phyloP scores from a whole-genome alignment of 305 asterid species.

The Solanum hybrid region DNA sequence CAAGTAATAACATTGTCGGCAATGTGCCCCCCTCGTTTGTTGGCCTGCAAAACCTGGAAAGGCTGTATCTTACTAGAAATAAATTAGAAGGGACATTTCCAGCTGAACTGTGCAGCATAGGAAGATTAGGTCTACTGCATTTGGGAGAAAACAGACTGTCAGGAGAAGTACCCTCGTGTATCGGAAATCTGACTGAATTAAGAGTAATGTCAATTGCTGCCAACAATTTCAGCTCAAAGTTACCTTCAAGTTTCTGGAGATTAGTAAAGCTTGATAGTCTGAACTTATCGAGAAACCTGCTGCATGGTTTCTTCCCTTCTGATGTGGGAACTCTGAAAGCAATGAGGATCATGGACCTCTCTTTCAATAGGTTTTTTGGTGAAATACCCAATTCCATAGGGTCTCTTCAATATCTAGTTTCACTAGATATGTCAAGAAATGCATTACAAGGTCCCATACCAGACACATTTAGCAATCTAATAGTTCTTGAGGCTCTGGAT shows the following conservation, averaged over 20 bases:
- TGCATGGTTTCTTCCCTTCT: background rate
- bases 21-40: conserved; percentile 1
- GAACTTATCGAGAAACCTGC: background rate
- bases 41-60: background rate
- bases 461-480: conserved; percentile 16
- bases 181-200: conserved; percentile 7
- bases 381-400: background rate
- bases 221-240: background rate
- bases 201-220: background rate
- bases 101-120: background rate
- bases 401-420: background rate
- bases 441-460: conserved; percentile 29
- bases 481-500: conserved; percentile 28
- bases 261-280: background rate
- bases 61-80: background rate
- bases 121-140: background rate
- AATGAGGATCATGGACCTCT: conserved; percentile 7
- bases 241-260: conserved; percentile 1
- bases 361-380: background rate
- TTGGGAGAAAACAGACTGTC: background rate
- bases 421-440: conserved; percentile 24
- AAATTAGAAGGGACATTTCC: conserved; percentile 5
- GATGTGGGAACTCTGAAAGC: conserved; percentile 16
- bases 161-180: conserved; percentile 29
- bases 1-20: conserved; percentile 13